These are phyloP conservation scores for Gonapodya sp. DNA, from an alignment of 192 early-diverging fungal genomes.

Conservation along the genomic window DNA sequence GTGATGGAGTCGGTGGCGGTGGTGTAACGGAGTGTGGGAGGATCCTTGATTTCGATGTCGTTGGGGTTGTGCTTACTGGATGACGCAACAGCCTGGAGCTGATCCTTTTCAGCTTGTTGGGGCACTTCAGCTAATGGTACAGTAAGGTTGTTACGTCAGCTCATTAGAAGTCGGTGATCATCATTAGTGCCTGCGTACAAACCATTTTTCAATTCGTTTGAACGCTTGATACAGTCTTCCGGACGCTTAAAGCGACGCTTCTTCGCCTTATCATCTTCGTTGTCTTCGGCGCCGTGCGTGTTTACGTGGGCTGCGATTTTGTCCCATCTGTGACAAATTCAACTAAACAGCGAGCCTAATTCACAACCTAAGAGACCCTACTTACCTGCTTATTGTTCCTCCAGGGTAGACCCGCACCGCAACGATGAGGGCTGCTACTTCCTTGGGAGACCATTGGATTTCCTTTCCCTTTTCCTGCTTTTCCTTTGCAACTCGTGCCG, in stretches of 20 bases:
- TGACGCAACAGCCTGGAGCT: conserved; percentile 25
- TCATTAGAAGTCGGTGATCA: background rate
- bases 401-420: conserved; percentile 73
- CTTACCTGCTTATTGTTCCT: conserved; percentile 49
- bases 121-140: conserved; percentile 20
- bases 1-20: conserved; percentile 17
- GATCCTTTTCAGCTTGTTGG: conserved; percentile 22
- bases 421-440: conserved; percentile 64
- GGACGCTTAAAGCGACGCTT: conserved; percentile 22
- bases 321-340: conserved; percentile 45
- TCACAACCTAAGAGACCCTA: background rate
- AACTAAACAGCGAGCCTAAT: background rate
- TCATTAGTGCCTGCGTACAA: conserved; percentile 7
- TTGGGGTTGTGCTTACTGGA: conserved; percentile 25
- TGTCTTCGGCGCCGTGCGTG: conserved; percentile 49
- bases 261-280: conserved; percentile 26
- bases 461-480: conserved; percentile 13
- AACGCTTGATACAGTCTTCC: conserved; percentile 65
- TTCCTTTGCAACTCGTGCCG: background rate
- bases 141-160: conserved; percentile 2
- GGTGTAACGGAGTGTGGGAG: conserved; percentile 39
- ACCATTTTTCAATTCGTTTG: conserved; percentile 59
- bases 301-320: conserved; percentile 71
- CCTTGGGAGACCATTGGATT: conserved; percentile 55
- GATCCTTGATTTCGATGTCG: conserved; percentile 29